Percentiles rank a stretch among this genome's conserved stretches.
Conservation (phyloP, 257 asterid species). For the Capsicum chinense region DNA sequence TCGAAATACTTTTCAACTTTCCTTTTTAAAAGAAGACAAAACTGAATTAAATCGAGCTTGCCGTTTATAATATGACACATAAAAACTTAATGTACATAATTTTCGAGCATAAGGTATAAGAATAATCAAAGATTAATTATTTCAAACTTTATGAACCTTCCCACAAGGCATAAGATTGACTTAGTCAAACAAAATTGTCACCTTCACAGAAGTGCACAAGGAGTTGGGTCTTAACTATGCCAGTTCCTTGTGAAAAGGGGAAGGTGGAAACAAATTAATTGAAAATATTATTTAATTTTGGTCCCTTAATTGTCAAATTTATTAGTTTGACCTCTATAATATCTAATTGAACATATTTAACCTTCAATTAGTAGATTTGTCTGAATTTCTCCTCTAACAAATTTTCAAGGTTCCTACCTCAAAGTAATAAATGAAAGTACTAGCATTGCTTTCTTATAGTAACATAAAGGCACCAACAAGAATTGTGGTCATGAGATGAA, state of each 20-base stretch:
- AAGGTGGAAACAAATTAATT: too few relatives aligned
- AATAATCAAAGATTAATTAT: neutral
- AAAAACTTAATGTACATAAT: neutral
- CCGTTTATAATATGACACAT: neutral
- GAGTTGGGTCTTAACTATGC: neutral
- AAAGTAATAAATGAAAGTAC: neutral
- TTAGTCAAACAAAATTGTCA: neutral
- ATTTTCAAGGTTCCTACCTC: neutral
- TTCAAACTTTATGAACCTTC: conserved; percentile 13
- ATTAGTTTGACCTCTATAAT: neutral
- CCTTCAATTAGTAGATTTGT: neutral
- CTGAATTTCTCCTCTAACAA: neutral
- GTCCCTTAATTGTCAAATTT: neutral
- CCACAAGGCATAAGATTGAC: conserved; percentile 6
- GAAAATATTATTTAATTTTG: neutral
- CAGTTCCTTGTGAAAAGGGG: neutral
- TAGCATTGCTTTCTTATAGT: neutral
- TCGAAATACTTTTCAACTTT: neutral
- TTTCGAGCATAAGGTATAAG: neutral
- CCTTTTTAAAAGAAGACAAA: neutral
- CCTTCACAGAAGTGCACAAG: neutral
- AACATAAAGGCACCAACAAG: neutral
- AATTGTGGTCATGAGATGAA: neutral
- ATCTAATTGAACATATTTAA: neutral
- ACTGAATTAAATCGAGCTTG: neutral